Evolutionary conservation across 2,329 filamentous ascomycete genomes (phyloP), one percentile per base, ranked within the genome.

Genomic region (Aspergillus bombycis): DNA sequence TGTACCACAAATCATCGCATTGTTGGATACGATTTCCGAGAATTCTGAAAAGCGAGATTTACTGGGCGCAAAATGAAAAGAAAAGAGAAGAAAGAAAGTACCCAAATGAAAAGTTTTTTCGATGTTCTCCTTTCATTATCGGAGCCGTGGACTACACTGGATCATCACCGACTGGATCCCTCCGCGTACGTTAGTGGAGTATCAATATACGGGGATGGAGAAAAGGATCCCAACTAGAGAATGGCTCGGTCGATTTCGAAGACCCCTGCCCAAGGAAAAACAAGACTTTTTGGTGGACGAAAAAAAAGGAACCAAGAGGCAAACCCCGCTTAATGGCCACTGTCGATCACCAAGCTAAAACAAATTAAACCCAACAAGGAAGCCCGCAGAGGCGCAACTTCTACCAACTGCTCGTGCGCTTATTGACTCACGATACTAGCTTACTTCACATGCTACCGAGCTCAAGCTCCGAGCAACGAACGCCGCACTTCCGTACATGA

Each of bases 401-500:
- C 50, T 21, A 8, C 46, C 54, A 45, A 57, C 45, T 50, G 34
- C 34, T 41, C 28, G 32, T 50, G 41, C 53, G 21, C 26, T 52
- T 32, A 36, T 56, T 53, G 36, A 43, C 48, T 41, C 36, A 60
- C 23, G 52, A 11, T 21, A 23, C 23, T 46, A 21, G 43, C 38
- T 32, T 12, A 50, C 38, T 43, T 70, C 68, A 70, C 67, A 70
- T 68, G 65, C 50, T 65, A 58, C 67, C 65, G 68, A 68, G 58
- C 48, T 55, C 32, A 48, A 45, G 5, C 41, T 58, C 45, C 57
- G 58, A 57, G 41, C 34, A 50, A 56, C 26, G 56, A 54, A 30
- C 53, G 43, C 48, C 55, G n/a, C n/a, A 45, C 55, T 43, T 52
- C 32, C 57, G 56, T 48, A 45, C 26, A 50, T 58, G 26, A 38